These are phyloP conservation scores for Alternaria triticimaculans DNA, from an alignment of 2,329 filamentous ascomycete genomes.

Conservation along the genomic window DNA sequence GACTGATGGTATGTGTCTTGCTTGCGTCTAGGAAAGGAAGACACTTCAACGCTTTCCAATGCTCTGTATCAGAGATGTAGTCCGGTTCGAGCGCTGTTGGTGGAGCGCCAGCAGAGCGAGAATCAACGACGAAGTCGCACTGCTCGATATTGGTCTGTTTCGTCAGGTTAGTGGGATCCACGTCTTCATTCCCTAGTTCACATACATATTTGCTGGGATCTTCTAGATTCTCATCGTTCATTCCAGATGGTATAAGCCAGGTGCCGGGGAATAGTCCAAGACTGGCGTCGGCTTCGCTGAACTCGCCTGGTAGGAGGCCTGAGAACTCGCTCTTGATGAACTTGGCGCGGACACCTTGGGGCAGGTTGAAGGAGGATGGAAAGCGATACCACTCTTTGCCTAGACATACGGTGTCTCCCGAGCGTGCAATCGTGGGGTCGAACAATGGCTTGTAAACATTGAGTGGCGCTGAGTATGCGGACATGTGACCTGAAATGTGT, in stretches of 20 bases:
- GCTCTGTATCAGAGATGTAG: conserved; percentile 74
- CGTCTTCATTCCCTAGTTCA: conserved; percentile 1
- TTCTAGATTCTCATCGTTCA: conserved; percentile 92
- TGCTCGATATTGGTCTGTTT: conserved; percentile 69
- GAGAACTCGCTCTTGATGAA: conserved; percentile 91
- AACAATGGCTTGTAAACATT: conserved; percentile 72
- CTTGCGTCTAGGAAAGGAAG: conserved; percentile 80
- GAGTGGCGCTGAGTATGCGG: conserved; percentile 82
- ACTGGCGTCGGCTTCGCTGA: conserved; percentile 73
- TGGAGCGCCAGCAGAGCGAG: conserved; percentile 69
- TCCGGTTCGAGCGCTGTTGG: conserved; percentile 77
- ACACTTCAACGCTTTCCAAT: conserved; percentile 81
- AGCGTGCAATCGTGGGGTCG: conserved; percentile 60
- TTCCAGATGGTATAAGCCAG: conserved; percentile 78
- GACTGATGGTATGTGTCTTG: conserved; percentile 73
- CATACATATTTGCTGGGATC: conserved; percentile 84
- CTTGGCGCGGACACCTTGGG: conserved; percentile 80
- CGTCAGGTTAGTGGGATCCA: conserved; percentile 16
- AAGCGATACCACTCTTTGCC: conserved; percentile 99
- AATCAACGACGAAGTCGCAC: conserved; percentile 88
- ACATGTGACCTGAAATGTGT: conserved; percentile 64
- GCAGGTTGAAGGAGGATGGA: conserved; percentile 89
- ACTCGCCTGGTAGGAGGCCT: conserved; percentile 89
- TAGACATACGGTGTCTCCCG: conserved; percentile 79
- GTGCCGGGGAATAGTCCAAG: conserved; percentile 83